These are phyloP conservation scores for Penicillium dipodomyicola DNA, from an alignment of 495 filamentous ascomycete genomes.

Conservation along the genomic window DNA sequence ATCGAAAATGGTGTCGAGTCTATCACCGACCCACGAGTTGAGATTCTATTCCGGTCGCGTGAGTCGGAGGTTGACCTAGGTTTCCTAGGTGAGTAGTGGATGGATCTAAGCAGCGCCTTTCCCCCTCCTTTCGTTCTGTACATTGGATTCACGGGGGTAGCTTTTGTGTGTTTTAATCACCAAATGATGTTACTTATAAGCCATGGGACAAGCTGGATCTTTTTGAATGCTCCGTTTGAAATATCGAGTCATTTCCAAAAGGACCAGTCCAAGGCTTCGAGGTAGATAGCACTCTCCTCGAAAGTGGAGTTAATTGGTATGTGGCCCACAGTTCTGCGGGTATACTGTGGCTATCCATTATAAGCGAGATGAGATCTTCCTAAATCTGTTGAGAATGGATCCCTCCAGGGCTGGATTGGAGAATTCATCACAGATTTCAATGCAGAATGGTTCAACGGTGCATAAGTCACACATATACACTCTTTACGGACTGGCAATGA, in stretches of 20 bases:
- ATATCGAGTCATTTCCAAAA: background rate
- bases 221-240: background rate
- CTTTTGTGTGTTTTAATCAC: background rate
- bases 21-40: slow-evolving; percentile 30
- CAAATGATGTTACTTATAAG: background rate
- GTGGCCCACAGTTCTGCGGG: background rate
- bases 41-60: slow-evolving; percentile 31
- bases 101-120: background rate
- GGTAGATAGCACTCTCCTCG: background rate
- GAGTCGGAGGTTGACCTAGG: slow-evolving; percentile 31
- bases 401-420: too few species aligned
- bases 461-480: background rate
- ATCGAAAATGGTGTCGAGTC: slow-evolving; percentile 30
- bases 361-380: slow-evolving; percentile 8
- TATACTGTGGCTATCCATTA: slow-evolving; percentile 1
- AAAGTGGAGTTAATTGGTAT: slow-evolving; percentile 6
- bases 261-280: slow-evolving; percentile 1
- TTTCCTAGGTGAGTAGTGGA: slow-evolving; percentile 22
- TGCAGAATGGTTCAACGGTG: background rate
- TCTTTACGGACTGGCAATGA: background rate
- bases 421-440: background rate
- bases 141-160: background rate
- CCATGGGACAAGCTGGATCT: background rate
- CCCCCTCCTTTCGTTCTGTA: background rate
- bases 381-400: background rate